Evolutionary conservation across 2,329 filamentous ascomycete genomes (phyloP).

Genomic region (Fusarium denticulatum): DNA sequence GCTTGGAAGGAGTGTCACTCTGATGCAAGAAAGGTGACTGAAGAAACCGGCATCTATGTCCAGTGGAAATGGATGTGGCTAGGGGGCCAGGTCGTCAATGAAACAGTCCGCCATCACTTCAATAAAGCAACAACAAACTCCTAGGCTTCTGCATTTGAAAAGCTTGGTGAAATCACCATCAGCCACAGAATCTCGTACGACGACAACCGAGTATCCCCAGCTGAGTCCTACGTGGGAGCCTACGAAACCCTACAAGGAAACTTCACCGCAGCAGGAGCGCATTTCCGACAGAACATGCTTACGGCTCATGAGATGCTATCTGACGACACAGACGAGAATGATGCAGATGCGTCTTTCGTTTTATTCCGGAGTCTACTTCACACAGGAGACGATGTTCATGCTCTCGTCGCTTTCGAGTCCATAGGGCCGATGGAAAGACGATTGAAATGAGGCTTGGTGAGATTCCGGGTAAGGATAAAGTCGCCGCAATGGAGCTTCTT

Average conservation of each 20-base stretch:
- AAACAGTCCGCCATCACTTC: neutral
- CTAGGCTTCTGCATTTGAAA: neutral
- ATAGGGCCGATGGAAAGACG: neutral
- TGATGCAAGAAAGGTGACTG: neutral
- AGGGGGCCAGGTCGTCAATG: neutral
- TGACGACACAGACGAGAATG: neutral
- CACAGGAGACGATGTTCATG: neutral
- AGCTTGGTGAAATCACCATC: neutral
- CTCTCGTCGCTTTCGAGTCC: neutral
- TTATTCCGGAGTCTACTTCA: neutral
- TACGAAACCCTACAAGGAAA: neutral
- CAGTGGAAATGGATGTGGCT: neutral
- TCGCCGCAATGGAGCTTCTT: neutral
- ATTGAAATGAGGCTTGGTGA: neutral
- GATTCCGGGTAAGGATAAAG: neutral
- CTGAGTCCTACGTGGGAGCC: neutral
- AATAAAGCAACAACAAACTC: neutral
- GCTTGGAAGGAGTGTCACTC: neutral
- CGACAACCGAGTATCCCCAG: neutral
- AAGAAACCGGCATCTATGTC: neutral
- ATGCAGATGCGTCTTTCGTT: neutral
- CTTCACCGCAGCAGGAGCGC: neutral
- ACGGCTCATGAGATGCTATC: neutral
- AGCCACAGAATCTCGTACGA: neutral
- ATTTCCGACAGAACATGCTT: neutral